Evolutionary conservation across 345 rosid species (phyloP).

Genomic region (Linum tenue): DNA sequence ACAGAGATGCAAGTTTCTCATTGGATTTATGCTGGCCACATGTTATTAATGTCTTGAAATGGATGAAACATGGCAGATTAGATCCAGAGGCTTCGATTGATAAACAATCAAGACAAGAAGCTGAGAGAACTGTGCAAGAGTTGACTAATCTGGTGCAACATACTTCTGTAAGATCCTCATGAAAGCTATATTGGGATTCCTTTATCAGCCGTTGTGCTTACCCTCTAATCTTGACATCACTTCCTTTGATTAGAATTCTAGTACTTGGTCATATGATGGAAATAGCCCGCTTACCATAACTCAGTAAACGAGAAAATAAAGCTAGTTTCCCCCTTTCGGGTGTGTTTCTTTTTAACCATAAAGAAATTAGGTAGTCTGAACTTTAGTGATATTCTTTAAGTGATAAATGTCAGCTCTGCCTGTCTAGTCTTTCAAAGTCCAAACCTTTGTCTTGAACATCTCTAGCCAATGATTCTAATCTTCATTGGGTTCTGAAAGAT

Average conservation of each 20-base stretch:
- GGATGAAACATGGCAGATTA: conserved; percentile 41
- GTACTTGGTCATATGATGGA: neutral
- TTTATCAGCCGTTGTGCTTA: neutral
- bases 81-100: conserved; percentile 39
- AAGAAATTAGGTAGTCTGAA: neutral
- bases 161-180: conserved; percentile 58
- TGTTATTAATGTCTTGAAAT: conserved; percentile 12
- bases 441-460: neutral
- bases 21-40: neutral
- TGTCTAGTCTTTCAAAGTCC: neutral
- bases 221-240: no score
- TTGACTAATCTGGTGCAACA: conserved; percentile 56
- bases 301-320: no score
- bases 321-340: no score
- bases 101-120: conserved; percentile 38
- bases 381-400: neutral
- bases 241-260: neutral
- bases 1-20: neutral
- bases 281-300: neutral
- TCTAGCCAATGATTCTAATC: neutral
- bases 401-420: no score
- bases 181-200: neutral
- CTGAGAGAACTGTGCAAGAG: conserved; percentile 60
- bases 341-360: no score
- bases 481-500: conserved; percentile 6